Base-by-base conservation (phyloP, 371 early-diverging fungal genomes). In the Mortierella sp. region DNA sequence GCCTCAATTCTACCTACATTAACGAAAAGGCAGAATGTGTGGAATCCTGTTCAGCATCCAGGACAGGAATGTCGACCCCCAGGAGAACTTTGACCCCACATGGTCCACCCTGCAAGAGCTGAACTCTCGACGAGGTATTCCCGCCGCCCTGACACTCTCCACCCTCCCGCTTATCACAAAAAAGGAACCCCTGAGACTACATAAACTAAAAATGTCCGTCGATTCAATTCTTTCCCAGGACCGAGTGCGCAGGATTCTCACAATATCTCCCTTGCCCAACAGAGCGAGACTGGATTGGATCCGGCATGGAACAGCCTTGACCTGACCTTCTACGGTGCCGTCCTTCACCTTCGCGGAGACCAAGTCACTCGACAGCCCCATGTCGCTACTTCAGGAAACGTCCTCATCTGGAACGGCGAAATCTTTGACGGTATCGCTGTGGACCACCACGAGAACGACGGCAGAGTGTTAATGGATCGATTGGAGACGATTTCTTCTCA, bases 331-430 rank as follows among this genome's bases (percentile, higher is more conserved):
- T 93, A 87, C 66, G 94, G 93, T 0, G 90, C 94, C 14, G 96
- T 95, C 0, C 89, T 97, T 48, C 95, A 95, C 81, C 88, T 97
- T 34, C 91, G 97, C 41, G 97, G 97, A 1, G 77, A 85, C 7
- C 52, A 77, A 9, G 82, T 90, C 4, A 90, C 90, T n/a, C 79
- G 86, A 3, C 97, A 97, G 77, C 97, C 97, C 2, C 75, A 92
- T 14, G 73, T 81, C 52, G 74, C 88, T 41, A 48, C 45, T 5
- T 73, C 86, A 4, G 91, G 90, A 7, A 89, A 93, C 76, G 76
- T 93, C 6, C 80, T 96, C 13, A 91, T 94, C 77, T 95, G 94
- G 94, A 95, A 95, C 75, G 96, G 96, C 39, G 96, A 95, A 74
- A 88, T 94, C n/a, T 95, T 94, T 88, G 90, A 87, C 69, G 96